Percentiles rank a stretch among this genome's conserved stretches.
These are phyloP conservation scores for Aureobasidium zeae DNA, from an alignment of 2,329 filamentous ascomycete species.

Conservation along the genomic window DNA sequence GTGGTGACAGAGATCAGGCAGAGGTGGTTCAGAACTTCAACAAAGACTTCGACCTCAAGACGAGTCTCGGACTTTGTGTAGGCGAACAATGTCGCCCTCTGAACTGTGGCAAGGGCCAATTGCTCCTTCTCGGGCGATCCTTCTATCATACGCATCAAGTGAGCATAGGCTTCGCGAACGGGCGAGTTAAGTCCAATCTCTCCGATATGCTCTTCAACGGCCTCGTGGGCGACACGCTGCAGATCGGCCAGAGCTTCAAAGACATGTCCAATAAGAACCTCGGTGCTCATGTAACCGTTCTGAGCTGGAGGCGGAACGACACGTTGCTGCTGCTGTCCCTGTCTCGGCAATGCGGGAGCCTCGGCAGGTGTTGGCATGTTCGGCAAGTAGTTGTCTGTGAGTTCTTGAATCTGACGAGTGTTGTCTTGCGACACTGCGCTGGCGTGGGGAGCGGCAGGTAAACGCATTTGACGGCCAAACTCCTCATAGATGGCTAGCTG, in stretches of 20 bases:
- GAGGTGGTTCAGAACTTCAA: slow-evolving; percentile 51
- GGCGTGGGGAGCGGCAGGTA: slow-evolving; percentile 39
- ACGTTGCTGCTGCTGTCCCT: slow-evolving; percentile 44
- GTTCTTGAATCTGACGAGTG: slow-evolving; percentile 51
- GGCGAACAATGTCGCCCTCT: slow-evolving; percentile 37
- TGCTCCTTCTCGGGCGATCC: slow-evolving; percentile 47
- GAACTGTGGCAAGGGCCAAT: slow-evolving; percentile 46
- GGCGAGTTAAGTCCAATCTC: slow-evolving; percentile 47
- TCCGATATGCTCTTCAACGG: slow-evolving; percentile 48
- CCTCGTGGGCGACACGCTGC: slow-evolving; percentile 46
- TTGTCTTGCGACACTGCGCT: slow-evolving; percentile 50
- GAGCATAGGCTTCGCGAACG: slow-evolving; percentile 50
- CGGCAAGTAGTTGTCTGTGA: slow-evolving; percentile 54
- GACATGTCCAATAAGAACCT: slow-evolving; percentile 45
- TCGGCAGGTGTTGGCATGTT: slow-evolving; percentile 55
- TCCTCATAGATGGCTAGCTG: slow-evolving; percentile 96
- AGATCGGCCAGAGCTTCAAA: slow-evolving; percentile 48
- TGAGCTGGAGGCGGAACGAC: slow-evolving; percentile 34
- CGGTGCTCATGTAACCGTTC: slow-evolving; percentile 52
- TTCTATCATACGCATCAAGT: slow-evolving; percentile 46
- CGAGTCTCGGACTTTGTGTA: slow-evolving; percentile 46
- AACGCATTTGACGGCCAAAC: slow-evolving; percentile 75
- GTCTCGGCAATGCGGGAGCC: slow-evolving; percentile 51
- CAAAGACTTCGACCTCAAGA: slow-evolving; percentile 55
- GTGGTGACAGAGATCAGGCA: slow-evolving; percentile 52